phyloP scores from a whole-genome alignment of 768 basidiomycete species.

The Russula emetica region DNA sequence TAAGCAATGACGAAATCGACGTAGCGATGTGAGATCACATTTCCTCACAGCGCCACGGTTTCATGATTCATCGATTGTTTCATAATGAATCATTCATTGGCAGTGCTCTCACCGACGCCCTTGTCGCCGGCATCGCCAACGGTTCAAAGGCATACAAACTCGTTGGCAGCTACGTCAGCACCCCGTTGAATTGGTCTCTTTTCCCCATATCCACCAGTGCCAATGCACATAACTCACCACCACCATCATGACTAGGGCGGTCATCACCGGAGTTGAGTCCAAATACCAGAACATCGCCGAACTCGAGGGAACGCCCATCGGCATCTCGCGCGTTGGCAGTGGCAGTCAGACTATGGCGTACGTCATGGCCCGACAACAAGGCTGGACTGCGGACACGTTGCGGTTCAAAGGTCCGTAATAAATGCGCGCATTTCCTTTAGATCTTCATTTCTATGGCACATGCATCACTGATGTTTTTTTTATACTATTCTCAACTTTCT shows the following conservation, averaged over 20 bases:
- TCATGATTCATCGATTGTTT: no score
- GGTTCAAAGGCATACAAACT: slow-evolving; percentile 86
- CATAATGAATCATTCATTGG: not conserved
- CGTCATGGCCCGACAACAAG: slow-evolving; percentile 86
- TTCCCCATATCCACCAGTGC: slow-evolving; percentile 21
- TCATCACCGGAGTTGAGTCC: slow-evolving; percentile 80
- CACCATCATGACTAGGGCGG: slow-evolving; percentile 56
- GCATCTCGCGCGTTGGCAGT: slow-evolving; percentile 86
- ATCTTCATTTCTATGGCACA: not conserved
- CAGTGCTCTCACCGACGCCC: slow-evolving; percentile 84
- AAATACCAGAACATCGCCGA: slow-evolving; percentile 66
- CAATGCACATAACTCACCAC: not conserved
- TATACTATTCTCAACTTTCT: no score
- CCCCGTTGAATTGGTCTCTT: slow-evolving; percentile 76
- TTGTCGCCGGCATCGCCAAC: slow-evolving; percentile 91
- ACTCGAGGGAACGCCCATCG: slow-evolving; percentile 75
- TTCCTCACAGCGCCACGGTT: not conserved
- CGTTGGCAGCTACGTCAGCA: slow-evolving; percentile 86
- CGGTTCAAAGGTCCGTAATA: slow-evolving; percentile 61
- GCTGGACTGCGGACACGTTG: slow-evolving; percentile 63
- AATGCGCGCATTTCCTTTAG: not conserved
- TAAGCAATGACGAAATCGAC: slow-evolving; percentile 75
- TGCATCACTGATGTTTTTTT: no score
- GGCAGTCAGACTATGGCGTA: slow-evolving; percentile 95
- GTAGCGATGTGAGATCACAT: slow-evolving; percentile 62